phyloP scores from a whole-genome alignment of 2,329 filamentous ascomycete genomes.

The Zymoseptoria ardabiliae region DNA sequence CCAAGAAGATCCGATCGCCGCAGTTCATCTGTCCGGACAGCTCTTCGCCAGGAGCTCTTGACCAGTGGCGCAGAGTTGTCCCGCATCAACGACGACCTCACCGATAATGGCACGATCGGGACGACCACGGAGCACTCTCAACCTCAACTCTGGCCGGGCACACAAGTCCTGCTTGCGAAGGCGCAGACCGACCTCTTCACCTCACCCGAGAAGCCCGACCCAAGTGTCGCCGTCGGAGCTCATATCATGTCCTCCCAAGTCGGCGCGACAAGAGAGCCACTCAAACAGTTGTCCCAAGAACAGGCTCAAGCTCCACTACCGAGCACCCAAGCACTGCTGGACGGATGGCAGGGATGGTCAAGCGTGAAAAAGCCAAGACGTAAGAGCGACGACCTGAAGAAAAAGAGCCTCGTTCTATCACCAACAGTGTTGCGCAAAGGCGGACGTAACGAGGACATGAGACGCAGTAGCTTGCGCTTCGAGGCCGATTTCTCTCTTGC shows the following conservation, averaged over 20 bases:
- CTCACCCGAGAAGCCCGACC: constrained; percentile 22
- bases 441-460: neutral
- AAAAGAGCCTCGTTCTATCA: constrained; percentile 8
- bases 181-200: constrained; percentile 25
- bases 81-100: constrained; percentile 1
- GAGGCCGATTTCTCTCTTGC: neutral
- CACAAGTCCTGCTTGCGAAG: constrained; percentile 24
- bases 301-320: constrained; percentile 16
- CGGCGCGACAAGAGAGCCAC: constrained; percentile 24
- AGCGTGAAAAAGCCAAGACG: constrained; percentile 34
- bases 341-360: constrained; percentile 34
- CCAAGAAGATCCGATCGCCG: constrained; percentile 6
- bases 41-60: constrained; percentile 19
- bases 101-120: neutral
- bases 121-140: neutral
- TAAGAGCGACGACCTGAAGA: constrained; percentile 3
- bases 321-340: constrained; percentile 41
- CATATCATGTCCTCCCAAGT: constrained; percentile 22
- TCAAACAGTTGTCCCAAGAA: constrained; percentile 18
- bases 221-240: constrained; percentile 6
- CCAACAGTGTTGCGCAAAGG: constrained; percentile 5
- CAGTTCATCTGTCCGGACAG: constrained; percentile 16
- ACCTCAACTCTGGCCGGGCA: constrained; percentile 20
- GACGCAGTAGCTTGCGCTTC: neutral
- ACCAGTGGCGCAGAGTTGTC: constrained; percentile 20